Conservation (phyloP, 2,329 filamentous ascomycete species). For the Ophiostoma ulmi region DNA sequence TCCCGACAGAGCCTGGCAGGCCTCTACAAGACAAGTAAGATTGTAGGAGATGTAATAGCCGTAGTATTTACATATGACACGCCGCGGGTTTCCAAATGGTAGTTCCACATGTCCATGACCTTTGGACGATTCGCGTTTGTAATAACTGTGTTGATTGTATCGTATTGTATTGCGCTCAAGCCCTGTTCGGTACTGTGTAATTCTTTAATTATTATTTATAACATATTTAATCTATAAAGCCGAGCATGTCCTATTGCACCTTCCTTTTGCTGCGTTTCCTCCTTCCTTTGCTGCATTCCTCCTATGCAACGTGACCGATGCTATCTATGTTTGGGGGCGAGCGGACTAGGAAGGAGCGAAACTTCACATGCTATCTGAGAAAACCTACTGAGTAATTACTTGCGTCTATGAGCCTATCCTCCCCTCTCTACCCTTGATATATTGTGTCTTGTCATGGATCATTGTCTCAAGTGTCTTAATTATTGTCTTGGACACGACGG, state of each 20-base stretch:
- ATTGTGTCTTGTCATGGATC: background rate
- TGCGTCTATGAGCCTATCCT: background rate
- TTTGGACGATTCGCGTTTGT: background rate
- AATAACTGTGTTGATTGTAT: no score
- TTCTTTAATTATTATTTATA: no score
- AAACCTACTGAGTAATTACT: background rate
- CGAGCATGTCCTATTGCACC: background rate
- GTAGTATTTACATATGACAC: conserved; percentile 13
- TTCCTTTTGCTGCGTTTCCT: background rate
- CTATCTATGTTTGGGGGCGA: background rate
- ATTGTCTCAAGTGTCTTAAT: background rate
- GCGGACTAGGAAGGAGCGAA: background rate
- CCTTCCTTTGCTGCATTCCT: background rate
- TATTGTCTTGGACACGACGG: conserved; percentile 3
- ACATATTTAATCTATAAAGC: background rate
- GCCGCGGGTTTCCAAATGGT: conserved; percentile 7
- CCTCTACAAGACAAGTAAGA: background rate
- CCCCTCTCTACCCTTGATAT: background rate
- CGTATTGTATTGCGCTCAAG: no score
- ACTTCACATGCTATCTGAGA: no score
- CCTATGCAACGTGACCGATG: background rate
- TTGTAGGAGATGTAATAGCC: conserved; percentile 5
- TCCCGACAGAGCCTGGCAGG: background rate
- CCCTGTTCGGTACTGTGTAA: background rate
- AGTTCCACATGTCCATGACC: background rate